Evolutionary conservation across 257 asterid genomes (phyloP), one percentile per base, ranked within the genome.

Genomic region (Fraxinus cuspidata): DNA sequence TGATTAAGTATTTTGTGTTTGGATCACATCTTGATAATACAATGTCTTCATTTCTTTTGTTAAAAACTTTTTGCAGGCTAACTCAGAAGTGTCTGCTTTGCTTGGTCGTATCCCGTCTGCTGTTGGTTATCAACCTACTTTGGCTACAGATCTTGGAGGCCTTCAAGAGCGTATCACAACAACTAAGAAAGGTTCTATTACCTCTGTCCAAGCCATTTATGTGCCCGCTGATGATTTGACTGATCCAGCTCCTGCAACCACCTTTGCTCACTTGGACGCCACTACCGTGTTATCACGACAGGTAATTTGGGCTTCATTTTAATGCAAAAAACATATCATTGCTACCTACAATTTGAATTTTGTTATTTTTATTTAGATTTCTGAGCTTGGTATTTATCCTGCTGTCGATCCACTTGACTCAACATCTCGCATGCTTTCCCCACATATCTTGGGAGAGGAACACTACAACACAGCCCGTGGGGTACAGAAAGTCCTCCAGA

Each of bases 191-290:
- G 53, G 53, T 44, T 44, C 53, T 19, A 44, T 44, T 44, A 44
- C 53, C 53, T 44, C 53, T 44, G 53, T 44, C 53, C 53, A 44
- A 44, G 53, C 53, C 53, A 44, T 44, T 44, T 44, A 44, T 44
- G 53, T 44, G 19, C 53, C 19, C 3, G 19, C 19, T 44, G 53
- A 44, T 44, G 53, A 44, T 44, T 44, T 44, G 18, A 87, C 90
- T 27, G 90, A 87, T 84, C 90, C 90, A 18, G 90, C 88, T 58
- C 90, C 90, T 66, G 88, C 90, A 42, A 87, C 90, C 13, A 87
- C 90, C 35, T 87, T 87, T 79, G 90, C 90, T 81, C 90, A 87
- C 80, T 87, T 87, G 85, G 90, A 87, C 71, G 90, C 90, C 80
- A 87, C 90, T 18, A 87, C 88, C 21, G 90, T 87, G 73, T 79